Base-by-base conservation (phyloP, 805 yeast species). In the Kodamaea laetipori region DNA sequence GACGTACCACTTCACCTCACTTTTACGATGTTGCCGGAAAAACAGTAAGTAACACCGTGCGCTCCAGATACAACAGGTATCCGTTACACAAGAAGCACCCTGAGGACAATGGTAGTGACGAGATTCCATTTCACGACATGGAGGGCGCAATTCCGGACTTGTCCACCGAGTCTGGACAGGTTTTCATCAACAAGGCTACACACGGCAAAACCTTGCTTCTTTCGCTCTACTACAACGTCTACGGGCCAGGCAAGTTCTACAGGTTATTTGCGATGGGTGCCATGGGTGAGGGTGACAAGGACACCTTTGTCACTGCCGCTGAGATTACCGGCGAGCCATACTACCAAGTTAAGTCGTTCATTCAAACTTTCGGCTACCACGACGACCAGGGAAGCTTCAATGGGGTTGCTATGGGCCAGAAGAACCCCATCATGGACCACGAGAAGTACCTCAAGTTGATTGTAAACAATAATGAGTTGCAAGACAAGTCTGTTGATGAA, bases 141-240 rank as follows among this genome's bases (percentile, higher is more conserved):
- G 74, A 77, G 45, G 87, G 87, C 3, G 71, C 90, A 0, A 73
- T 85, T 32, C 86, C 89, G 6, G 85, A 83, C 52, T 74, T 78
- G 44, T 78, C 89, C 0, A 73, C 86, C 2, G 90, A 84, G 62
- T 77, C 85, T 1, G 90, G 90, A 3, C 86, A 84, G 56, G 55
- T 84, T 43, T 55, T 81, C 41, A 70, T 84, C 37, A 76, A 79
- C 53, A 84, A 82, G 59, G 65, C 63, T 27, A 67, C 73, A 1
- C 90, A 84, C 56, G 76, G 78, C 37, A 66, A 67, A 52, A 75
- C 84, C 3, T 63, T 84, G 40, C 64, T 84, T 47, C 64, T 84
- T 38, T 74, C 88, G 0, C 60, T 81, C 28, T 84, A 82, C 61
- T 84, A 84, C 61, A 84, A 84, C 53, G 66, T 79, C 42, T 78